A percentile compares a stretch with the other conserved stretches of the same genome.
phyloP scores from a whole-genome alignment of 169 alveolate species.

The Plasmodium adleri region DNA sequence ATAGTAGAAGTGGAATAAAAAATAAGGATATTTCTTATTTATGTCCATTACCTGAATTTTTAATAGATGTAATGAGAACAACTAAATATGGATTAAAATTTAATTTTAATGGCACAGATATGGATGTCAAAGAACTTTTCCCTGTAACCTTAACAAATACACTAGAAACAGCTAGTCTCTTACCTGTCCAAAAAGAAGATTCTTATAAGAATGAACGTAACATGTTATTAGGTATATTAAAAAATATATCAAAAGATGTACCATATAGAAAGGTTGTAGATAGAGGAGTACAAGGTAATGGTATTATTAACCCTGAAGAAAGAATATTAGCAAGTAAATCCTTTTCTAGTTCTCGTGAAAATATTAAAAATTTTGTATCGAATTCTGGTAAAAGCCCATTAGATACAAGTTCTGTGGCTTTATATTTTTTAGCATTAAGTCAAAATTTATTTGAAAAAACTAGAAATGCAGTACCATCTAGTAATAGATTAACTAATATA shows the following conservation, averaged over 20 bases:
- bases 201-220: background rate
- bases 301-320: conserved; percentile 42
- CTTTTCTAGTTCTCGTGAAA: conserved; percentile 19
- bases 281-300: conserved; percentile 18
- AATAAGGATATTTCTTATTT: conserved; percentile 17
- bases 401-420: conserved; percentile 17
- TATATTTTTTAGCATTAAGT: conserved; percentile 33
- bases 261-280: conserved; percentile 25
- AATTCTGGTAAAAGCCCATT: conserved; percentile 25
- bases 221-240: conserved; percentile 3
- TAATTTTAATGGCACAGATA: conserved; percentile 33
- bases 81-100: conserved; percentile 26
- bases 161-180: background rate
- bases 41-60: conserved; percentile 51
- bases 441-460: conserved; percentile 13
- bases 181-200: conserved; percentile 48
- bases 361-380: conserved; percentile 17
- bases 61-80: conserved; percentile 56
- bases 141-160: conserved; percentile 30
- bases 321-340: conserved; percentile 34
- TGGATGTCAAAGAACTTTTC: conserved; percentile 25
- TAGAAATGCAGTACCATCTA: background rate
- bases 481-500: conserved; percentile 11
- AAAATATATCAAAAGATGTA: conserved; percentile 22
- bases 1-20: conserved; percentile 23